Evolutionary conservation across 148 eudicot species (phyloP), one percentile per base, ranked within the genome.

Genomic region (Bassia scoparia): DNA sequence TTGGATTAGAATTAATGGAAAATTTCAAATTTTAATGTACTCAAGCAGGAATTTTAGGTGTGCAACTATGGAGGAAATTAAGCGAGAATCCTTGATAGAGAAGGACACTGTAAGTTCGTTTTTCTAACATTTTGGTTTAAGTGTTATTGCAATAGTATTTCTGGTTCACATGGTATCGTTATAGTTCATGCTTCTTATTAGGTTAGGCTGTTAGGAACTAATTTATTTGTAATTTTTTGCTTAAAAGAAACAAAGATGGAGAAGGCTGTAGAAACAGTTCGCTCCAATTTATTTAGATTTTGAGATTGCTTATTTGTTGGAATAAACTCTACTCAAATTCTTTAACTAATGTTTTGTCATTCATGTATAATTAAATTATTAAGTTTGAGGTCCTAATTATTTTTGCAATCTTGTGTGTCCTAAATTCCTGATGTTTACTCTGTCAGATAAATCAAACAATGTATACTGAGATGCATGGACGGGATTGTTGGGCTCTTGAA

Each of bases 391-490:
- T 37, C 41, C 7, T 3, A 37, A 3, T 48, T 24, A 41, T 71
- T 59, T 26, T 68, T 62, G 46, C 61, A 24, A 46, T 68, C 23
- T n/a, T 21, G 49, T 74, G 49, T 60, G n/a, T 68, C 70, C 59
- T 59, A 54, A 29, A 63, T 3, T 76, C 52, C 67, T 0, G 61
- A 35, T 61, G 41, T 75, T n/a, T n/a, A n/a, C n/a, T n/a, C n/a
- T n/a, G n/a, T n/a, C 81, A 96, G 97, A 76, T 92, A 35, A 92
- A 79, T 81, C 85, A 84, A 77, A 85, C 96, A 29, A 92, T 90
- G 65, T 96, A 70, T 77, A 96, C 99, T 48, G 99, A 96, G 84
- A 96, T 90, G 99, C 99, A 26, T 92, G 94, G 99, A 96, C 69
- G 97, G 97, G 62, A 59, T 96, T 63, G 83, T 89, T 69, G 94